Percentiles rank a stretch among this genome's conserved stretches.
Evolutionary conservation across 1,284 basidiomycete genomes (phyloP).

Genomic region (Heterobasidion parviporum): DNA sequence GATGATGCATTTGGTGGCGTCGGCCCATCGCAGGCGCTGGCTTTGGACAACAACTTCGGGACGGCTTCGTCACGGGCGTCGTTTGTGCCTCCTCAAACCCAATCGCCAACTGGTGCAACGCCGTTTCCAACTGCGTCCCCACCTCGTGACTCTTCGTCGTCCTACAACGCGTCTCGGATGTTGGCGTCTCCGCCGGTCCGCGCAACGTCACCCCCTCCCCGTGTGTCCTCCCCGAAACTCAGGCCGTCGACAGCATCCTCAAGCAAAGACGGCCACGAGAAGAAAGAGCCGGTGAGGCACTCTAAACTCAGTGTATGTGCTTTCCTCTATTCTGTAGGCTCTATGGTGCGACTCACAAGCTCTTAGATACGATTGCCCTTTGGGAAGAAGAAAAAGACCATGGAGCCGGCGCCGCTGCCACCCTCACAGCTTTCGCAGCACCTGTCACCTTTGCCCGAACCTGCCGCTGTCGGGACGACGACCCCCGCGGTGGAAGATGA

Average conservation of each 20-base stretch:
- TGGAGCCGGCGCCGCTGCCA: slow-evolving; percentile 33
- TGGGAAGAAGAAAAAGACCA: slow-evolving; percentile 60
- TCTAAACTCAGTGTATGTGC: slow-evolving; percentile 68
- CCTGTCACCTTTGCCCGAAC: slow-evolving; percentile 39
- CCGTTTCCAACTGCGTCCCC: slow-evolving; percentile 24
- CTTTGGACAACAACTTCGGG: slow-evolving; percentile 27
- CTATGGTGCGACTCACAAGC: slow-evolving; percentile 7
- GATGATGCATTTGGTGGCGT: slow-evolving; percentile 54
- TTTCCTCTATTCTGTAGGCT: slow-evolving; percentile 4
- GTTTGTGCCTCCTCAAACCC: slow-evolving; percentile 12
- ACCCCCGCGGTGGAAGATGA: slow-evolving; percentile 66
- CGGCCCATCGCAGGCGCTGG: slow-evolving; percentile 33
- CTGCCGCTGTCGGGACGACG: slow-evolving; percentile 14
- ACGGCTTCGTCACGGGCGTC: slow-evolving; percentile 18
- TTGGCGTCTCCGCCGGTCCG: slow-evolving; percentile 30
- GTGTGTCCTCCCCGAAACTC: slow-evolving; percentile 46
- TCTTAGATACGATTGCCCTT: slow-evolving; percentile 66
- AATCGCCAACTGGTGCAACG: slow-evolving; percentile 23
- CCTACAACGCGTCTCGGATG: slow-evolving; percentile 22
- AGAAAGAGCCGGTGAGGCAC: slow-evolving; percentile 42
- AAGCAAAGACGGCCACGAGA: slow-evolving; percentile 42
- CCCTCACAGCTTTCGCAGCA: slow-evolving; percentile 34
- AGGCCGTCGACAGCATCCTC: slow-evolving; percentile 51
- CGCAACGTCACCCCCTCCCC: slow-evolving; percentile 42
- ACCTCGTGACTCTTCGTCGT: slow-evolving; percentile 8